These are phyloP conservation scores for Hygrophila difformis DNA, from an alignment of 257 asterid species.

Conservation along the genomic window DNA sequence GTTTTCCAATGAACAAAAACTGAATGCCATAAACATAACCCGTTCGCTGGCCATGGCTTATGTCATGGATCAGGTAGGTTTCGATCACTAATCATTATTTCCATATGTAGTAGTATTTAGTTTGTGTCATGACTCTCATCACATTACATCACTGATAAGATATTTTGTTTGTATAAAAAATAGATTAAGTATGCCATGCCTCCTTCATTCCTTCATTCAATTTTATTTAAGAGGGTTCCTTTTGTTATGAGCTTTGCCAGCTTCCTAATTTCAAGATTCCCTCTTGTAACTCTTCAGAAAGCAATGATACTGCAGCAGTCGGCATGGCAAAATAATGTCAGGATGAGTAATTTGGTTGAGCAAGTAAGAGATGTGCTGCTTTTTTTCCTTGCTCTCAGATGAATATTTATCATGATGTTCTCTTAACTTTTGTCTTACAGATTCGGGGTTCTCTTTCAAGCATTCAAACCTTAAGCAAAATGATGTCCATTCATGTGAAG, in stretches of 20 bases:
- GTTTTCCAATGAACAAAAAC: conserved; percentile 56
- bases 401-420: conserved; percentile 7
- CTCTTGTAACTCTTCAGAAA: conserved; percentile 50
- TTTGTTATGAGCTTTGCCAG: neutral
- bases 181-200: conserved; percentile 1
- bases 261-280: conserved; percentile 7
- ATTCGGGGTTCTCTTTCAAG: conserved; percentile 80
- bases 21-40: conserved; percentile 68
- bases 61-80: conserved; percentile 92
- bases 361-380: conserved; percentile 61
- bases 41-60: conserved; percentile 82
- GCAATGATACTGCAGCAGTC: conserved; percentile 85
- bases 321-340: conserved; percentile 84
- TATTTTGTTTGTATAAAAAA: conserved; percentile 6
- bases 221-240: neutral
- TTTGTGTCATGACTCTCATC: conserved; percentile 2
- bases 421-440: conserved; percentile 26
- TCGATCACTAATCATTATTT: no score
- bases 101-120: neutral
- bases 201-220: conserved; percentile 7
- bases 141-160: neutral
- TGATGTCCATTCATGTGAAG: conserved; percentile 65
- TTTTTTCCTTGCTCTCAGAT: conserved; percentile 10
- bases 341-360: conserved; percentile 93
- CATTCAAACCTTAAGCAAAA: conserved; percentile 71